Evolutionary conservation across 306 rosid species (phyloP).

Genomic region (Senna tora): DNA sequence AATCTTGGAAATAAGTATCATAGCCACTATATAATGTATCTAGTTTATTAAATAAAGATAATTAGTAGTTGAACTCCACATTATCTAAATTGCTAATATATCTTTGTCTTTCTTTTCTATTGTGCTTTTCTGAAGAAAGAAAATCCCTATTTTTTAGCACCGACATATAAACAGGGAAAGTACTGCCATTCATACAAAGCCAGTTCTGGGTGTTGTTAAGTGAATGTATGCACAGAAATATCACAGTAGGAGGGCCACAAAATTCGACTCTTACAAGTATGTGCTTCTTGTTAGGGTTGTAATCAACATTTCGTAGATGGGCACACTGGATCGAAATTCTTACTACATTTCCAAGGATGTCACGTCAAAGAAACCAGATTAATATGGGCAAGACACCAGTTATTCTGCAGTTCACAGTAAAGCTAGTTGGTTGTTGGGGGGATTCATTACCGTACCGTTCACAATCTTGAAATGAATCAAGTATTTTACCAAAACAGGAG

Average conservation of each 20-base stretch:
- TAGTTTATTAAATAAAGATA: neutral
- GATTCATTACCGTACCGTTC: too few species aligned
- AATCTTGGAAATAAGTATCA: neutral
- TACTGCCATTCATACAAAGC: constrained; percentile 8
- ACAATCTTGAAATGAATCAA: too few species aligned
- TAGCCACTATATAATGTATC: neutral
- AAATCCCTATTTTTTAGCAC: neutral
- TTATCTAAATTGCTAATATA: neutral
- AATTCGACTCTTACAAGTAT: constrained; percentile 69
- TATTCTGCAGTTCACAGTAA: too few species aligned
- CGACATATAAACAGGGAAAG: neutral
- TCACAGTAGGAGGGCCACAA: constrained; percentile 20
- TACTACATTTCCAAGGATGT: constrained; percentile 25
- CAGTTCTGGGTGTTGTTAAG: neutral
- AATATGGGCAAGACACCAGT: too few species aligned
- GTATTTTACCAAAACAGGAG: too few species aligned
- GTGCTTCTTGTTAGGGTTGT: constrained; percentile 69
- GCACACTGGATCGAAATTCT: constrained; percentile 68
- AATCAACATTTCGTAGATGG: constrained; percentile 78
- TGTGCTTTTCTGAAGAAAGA: neutral
- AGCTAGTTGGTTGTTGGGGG: too few species aligned
- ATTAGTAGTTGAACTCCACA: neutral
- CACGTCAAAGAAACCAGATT: neutral
- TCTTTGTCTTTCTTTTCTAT: neutral
- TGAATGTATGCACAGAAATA: constrained; percentile 11